These are phyloP conservation scores for Saitozyma sp. DNA, from an alignment of 768 basidiomycete genomes.

Conservation along the genomic window DNA sequence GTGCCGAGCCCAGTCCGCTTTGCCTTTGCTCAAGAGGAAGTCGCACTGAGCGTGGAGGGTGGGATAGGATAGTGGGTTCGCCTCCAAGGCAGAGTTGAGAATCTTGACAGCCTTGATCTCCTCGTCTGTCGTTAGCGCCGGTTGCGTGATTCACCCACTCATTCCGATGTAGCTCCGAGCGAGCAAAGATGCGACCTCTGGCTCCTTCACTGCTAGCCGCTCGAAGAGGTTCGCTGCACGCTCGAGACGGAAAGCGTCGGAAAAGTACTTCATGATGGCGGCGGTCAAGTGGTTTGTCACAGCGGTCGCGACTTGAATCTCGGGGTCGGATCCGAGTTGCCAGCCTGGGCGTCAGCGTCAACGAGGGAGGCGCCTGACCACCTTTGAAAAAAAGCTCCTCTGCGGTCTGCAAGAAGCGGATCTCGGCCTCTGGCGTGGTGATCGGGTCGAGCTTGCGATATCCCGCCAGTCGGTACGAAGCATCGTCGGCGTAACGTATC, in stretches of 20 bases:
- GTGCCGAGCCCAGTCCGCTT: constrained; percentile 82
- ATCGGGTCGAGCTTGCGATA: constrained; percentile 96
- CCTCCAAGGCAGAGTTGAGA: constrained; percentile 76
- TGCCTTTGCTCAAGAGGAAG: constrained; percentile 82
- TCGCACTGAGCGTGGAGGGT: constrained; percentile 93
- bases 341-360: no score
- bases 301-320: constrained; percentile 95
- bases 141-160: constrained; percentile 66
- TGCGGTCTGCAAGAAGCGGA: constrained; percentile 84
- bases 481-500: constrained; percentile 94
- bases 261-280: constrained; percentile 94
- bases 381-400: constrained; percentile 87
- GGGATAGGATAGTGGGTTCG: constrained; percentile 88
- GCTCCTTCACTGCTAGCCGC: constrained; percentile 78
- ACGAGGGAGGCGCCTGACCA: no score
- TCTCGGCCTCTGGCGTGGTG: constrained; percentile 79
- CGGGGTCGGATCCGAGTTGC: constrained; percentile 98
- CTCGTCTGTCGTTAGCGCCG: constrained; percentile 64
- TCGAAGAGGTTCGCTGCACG: constrained; percentile 92
- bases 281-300: constrained; percentile 96
- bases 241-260: constrained; percentile 81
- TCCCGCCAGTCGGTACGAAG: constrained; percentile 83
- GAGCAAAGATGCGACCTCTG: constrained; percentile 82
- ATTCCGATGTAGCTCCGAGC: constrained; percentile 92
- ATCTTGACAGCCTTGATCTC: constrained; percentile 98